Base-by-base conservation (phyloP, 2,329 filamentous ascomycete species). In the Sporothrix brunneoviolacea region DNA sequence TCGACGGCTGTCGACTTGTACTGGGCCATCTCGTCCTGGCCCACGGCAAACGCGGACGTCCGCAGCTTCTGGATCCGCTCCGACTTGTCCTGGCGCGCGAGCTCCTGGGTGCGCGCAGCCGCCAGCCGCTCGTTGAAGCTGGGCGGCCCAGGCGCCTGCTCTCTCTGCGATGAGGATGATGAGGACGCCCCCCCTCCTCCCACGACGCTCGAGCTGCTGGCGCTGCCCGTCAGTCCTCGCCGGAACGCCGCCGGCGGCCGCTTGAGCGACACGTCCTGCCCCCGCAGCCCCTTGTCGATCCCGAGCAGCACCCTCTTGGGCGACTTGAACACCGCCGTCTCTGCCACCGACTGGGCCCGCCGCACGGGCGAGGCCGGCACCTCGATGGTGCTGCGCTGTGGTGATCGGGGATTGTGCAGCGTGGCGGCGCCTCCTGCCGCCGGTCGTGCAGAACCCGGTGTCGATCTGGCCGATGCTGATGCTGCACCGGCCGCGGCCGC, bases 81-180 rank as follows among this genome's bases (percentile, higher is more conserved):
- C 39, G 75, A 71, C 41, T 69, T 72, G 52, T 82, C 75, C 33
- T 70, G 65, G 24, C 73, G 72, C 13, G 66, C 68, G 2, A 63
- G 65, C 52, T 84, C 82, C 37, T 82, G 73, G 2, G 64, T 69
- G 55, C 82, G 80, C 33, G 82, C 84, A 44, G 87, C 82, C 1
- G 87, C 84, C 54, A 98, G 79, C 41, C 91, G 77, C 65, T 97
- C 90, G 62, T 87, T 95, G 67, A 97, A 98, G 49, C 81, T 80
- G 51, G 72, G 60, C 4, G 76, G 71, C 18, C 72, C 68, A 10
- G 54, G 35, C n/a, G 45, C 51, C 15, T 52, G 16, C 16, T 43
- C 52, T 28, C 30, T 36, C 15, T 21, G 24, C 12, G 27, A 18
- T 13, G 30, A 15, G n/a, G 36, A 15, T 30, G 60, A 57, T 10